Conservation (phyloP, 345 rosid species). For the Lumnitzera littorea region DNA sequence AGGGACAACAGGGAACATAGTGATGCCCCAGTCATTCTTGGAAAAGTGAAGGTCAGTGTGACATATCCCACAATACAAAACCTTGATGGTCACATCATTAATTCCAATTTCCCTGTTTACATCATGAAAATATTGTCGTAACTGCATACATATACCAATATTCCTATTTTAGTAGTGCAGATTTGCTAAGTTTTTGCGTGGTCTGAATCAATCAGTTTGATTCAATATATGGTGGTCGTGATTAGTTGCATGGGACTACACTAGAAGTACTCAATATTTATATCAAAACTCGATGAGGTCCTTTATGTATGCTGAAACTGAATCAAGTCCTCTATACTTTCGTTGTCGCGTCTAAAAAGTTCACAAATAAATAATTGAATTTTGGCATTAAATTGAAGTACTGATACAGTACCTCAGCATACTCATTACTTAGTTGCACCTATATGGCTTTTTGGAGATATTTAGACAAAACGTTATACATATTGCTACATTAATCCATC, state of each 20-base stretch:
- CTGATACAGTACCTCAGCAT: background rate
- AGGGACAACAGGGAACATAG: constrained; percentile 75
- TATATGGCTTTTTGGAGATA: too few species aligned
- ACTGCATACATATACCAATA: background rate
- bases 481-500: too few species aligned
- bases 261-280: too few species aligned
- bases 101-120: constrained; percentile 53
- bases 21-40: constrained; percentile 72
- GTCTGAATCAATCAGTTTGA: too few species aligned
- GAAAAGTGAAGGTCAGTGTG: constrained; percentile 70
- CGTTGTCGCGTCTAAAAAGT: background rate
- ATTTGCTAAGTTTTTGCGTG: background rate
- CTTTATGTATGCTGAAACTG: too few species aligned
- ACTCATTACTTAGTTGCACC: too few species aligned
- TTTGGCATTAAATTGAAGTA: background rate
- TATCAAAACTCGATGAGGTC: too few species aligned
- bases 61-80: constrained; percentile 74
- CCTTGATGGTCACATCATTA: constrained; percentile 62
- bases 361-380: too few species aligned
- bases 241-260: too few species aligned
- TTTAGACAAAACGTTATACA: too few species aligned
- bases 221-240: too few species aligned
- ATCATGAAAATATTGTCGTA: background rate
- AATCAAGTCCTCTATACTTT: too few species aligned
- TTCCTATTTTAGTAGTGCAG: background rate